Evolutionary conservation across 73 alveolate species (phyloP), one percentile per base, ranked within the genome.

Genomic region (Tetrahymena thermophila): DNA sequence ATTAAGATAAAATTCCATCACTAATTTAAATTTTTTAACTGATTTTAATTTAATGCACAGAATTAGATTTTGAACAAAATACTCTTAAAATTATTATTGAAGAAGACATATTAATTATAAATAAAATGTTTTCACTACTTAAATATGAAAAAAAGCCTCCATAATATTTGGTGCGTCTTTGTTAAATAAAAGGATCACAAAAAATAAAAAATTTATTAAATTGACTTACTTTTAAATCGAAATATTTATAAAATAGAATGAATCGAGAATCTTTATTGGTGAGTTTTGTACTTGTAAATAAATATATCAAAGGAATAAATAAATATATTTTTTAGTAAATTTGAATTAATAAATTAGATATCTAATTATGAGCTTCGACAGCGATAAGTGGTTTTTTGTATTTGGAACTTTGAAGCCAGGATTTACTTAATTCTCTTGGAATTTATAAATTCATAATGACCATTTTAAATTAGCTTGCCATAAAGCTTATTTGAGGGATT

Each of bases 371-470:
- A 71, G 89, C 35, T 31, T 71, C n/a, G 13, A n/a, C 21, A 71
- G 37, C 23, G 89, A 71, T 13, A 71, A 71, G 35, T 71, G 89
- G 89, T 71, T 71, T 31, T 71, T 71, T 71, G 89, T 71, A 0
- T 71, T 71, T 71, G 89, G 89, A 71, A 71, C 89, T 71, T 71
- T 71, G 37, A 71, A 71, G 89, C 89, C 89, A 71, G 89, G 89
- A 9, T 71, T 23, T 25, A 71, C 89, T 10, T 11, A 71, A 71
- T 71, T 3, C 31, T 4, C 35, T 8, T 71, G 89, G 89, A 71
- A 71, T 71, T 28, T 4, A 25, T 11, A 71, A 31, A 71, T 71
- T 71, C 89, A 71, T 71, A 71, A 71, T 71, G 42, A 25, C 0
- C 37, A 28, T 40, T 71, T 71, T n/a, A 71, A 23, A 16, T 25